Evolutionary conservation across 768 basidiomycete genomes (phyloP).

Genomic region (Trametes elegans): DNA sequence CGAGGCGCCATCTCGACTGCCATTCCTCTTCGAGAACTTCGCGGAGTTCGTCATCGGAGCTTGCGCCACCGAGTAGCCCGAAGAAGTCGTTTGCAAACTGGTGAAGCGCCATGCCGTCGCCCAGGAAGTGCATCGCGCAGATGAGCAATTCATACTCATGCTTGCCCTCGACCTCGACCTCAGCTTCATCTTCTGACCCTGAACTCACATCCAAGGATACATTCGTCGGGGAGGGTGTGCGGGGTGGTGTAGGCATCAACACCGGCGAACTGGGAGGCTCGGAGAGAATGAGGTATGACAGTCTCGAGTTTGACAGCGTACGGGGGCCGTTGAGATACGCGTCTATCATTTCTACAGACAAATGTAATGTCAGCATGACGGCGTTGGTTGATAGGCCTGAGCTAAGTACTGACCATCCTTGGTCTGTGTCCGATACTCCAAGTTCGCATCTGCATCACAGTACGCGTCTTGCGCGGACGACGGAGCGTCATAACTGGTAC

Average conservation of each 20-base stretch:
- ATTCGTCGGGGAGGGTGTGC: slow-evolving; percentile 28
- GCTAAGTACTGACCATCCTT: slow-evolving; percentile 50
- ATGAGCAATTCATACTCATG: slow-evolving; percentile 62
- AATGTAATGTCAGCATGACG: background rate
- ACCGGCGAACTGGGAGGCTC: slow-evolving; percentile 22
- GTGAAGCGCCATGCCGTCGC: slow-evolving; percentile 87
- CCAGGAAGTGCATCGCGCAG: slow-evolving; percentile 77
- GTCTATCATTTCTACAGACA: slow-evolving; percentile 53
- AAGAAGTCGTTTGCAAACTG: slow-evolving; percentile 81
- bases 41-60: slow-evolving; percentile 31
- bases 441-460: slow-evolving; percentile 41
- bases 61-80: slow-evolving; percentile 47
- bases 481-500: slow-evolving; percentile 50
- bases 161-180: slow-evolving; percentile 15
- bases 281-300: slow-evolving; percentile 65
- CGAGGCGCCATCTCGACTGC: slow-evolving; percentile 28
- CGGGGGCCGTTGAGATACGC: slow-evolving; percentile 76
- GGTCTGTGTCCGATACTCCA: slow-evolving; percentile 49
- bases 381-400: background rate
- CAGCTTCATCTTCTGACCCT: slow-evolving; percentile 19
- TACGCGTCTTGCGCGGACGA: slow-evolving; percentile 44
- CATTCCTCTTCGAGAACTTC: slow-evolving; percentile 34
- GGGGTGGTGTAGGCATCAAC: slow-evolving; percentile 33
- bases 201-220: background rate
- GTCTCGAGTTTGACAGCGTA: slow-evolving; percentile 61